phyloP scores from a whole-genome alignment of 2,329 filamentous ascomycete species.

The Cercospora sp. region DNA sequence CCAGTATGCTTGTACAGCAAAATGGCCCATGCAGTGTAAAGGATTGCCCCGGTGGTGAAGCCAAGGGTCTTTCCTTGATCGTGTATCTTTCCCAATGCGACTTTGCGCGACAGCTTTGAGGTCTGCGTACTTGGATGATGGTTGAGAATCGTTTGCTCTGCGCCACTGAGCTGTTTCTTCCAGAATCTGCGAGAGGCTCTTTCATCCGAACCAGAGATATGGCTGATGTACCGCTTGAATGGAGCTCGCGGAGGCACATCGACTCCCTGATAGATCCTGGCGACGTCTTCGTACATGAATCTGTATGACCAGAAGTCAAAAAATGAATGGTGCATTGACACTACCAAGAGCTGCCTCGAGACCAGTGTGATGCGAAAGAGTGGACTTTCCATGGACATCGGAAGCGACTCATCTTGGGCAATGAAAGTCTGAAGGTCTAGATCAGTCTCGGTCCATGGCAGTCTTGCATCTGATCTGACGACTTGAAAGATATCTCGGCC shows the following conservation, averaged over 20 bases:
- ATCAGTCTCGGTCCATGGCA: background rate
- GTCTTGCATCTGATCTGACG: background rate
- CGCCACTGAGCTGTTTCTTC: background rate
- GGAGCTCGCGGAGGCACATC: background rate
- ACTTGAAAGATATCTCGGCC: background rate
- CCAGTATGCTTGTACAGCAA: background rate
- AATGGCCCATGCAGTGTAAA: background rate
- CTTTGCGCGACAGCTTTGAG: background rate
- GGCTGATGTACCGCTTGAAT: background rate
- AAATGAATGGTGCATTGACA: background rate
- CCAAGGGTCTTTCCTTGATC: background rate
- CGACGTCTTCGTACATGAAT: background rate
- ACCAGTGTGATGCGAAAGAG: background rate
- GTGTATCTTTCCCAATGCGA: background rate
- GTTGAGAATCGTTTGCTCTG: background rate
- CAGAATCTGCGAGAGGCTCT: background rate
- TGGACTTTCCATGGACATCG: background rate
- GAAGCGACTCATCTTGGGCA: background rate
- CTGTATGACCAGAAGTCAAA: background rate
- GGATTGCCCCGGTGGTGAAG: background rate
- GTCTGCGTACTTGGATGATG: background rate
- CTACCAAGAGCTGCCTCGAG: background rate
- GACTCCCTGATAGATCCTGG: background rate
- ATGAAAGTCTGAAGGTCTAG: background rate
- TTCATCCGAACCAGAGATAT: background rate